These are phyloP conservation scores for Ophiostoma montium DNA, from an alignment of 2,329 filamentous ascomycete genomes.

Conservation along the genomic window DNA sequence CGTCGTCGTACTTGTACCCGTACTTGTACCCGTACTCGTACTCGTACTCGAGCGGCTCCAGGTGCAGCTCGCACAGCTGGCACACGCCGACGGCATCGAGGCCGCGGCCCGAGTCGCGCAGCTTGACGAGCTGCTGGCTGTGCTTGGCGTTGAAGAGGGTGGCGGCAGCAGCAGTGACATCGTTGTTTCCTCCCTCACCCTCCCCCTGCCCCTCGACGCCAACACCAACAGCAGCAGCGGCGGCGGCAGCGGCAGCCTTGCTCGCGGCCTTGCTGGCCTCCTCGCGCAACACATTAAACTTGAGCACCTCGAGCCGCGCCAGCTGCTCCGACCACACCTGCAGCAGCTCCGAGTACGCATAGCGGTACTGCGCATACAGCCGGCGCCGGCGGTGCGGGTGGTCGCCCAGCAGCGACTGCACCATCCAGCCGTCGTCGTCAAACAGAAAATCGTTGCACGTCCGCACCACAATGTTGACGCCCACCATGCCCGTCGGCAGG, in stretches of 20 bases:
- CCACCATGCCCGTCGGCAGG: no score
- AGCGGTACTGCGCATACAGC: slow-evolving; percentile 45
- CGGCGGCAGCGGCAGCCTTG: neutral
- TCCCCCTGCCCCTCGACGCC: no score
- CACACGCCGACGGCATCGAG: slow-evolving; percentile 51
- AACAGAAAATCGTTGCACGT: slow-evolving; percentile 51
- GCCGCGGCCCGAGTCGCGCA: slow-evolving; percentile 39
- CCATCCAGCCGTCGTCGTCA: slow-evolving; percentile 54
- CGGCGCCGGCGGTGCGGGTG: slow-evolving; percentile 22
- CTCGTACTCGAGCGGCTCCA: slow-evolving; percentile 43
- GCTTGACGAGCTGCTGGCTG: slow-evolving; percentile 33
- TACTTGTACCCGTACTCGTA: no score
- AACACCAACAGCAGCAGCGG: no score
- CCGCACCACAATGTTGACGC: slow-evolving; percentile 36
- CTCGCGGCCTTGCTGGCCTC: slow-evolving; percentile 19
- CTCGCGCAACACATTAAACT: slow-evolving; percentile 50
- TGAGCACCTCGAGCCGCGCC: slow-evolving; percentile 51
- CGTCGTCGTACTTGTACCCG: neutral
- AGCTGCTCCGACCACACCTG: slow-evolving; percentile 52
- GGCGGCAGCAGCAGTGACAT: no score
- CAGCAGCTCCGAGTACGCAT: slow-evolving; percentile 53
- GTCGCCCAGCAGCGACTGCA: slow-evolving; percentile 40
- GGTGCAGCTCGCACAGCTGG: slow-evolving; percentile 45
- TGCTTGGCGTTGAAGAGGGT: slow-evolving; percentile 26
- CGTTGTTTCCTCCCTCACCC: neutral